Evolutionary conservation across 345 rosid genomes (phyloP).

Genomic region (Conringia planisiliqua): DNA sequence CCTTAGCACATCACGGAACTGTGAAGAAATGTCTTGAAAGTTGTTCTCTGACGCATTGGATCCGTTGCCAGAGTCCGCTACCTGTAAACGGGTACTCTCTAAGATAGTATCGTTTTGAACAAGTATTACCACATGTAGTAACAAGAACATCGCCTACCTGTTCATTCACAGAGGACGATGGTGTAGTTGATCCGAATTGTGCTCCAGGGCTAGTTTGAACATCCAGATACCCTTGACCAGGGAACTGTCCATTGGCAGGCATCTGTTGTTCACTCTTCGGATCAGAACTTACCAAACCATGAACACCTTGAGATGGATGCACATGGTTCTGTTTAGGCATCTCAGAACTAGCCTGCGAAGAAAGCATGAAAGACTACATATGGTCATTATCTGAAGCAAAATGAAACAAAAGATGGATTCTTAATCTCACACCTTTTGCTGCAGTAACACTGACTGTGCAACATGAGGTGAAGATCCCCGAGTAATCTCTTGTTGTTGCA

Average conservation of each 20-base stretch:
- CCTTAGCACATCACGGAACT: constrained; percentile 55
- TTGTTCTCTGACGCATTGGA: constrained; percentile 48
- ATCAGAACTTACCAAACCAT: constrained; percentile 46
- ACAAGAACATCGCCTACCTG: constrained; percentile 45
- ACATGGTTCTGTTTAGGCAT: constrained; percentile 47
- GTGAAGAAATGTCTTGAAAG: constrained; percentile 61
- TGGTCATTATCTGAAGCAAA: not conserved
- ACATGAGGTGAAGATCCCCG: constrained; percentile 57
- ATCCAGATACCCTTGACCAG: constrained; percentile 51
- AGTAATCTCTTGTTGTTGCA: constrained; percentile 73
- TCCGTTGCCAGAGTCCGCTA: constrained; percentile 47
- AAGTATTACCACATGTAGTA: not conserved
- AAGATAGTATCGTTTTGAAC: not conserved
- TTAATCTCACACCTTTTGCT: constrained; percentile 53
- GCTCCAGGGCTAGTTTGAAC: constrained; percentile 48
- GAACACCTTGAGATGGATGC: constrained; percentile 53
- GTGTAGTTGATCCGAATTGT: constrained; percentile 45
- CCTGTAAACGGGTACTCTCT: constrained; percentile 41
- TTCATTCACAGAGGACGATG: constrained; percentile 51
- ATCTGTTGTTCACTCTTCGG: constrained; percentile 53
- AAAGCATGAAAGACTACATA: not conserved
- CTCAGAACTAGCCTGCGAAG: constrained; percentile 50
- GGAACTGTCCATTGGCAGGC: constrained; percentile 51
- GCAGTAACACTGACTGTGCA: constrained; percentile 51
- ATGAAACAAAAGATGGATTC: not conserved